Evolutionary conservation across 140 eudicot species (phyloP).

Genomic region (Ambrosia hybrid): DNA sequence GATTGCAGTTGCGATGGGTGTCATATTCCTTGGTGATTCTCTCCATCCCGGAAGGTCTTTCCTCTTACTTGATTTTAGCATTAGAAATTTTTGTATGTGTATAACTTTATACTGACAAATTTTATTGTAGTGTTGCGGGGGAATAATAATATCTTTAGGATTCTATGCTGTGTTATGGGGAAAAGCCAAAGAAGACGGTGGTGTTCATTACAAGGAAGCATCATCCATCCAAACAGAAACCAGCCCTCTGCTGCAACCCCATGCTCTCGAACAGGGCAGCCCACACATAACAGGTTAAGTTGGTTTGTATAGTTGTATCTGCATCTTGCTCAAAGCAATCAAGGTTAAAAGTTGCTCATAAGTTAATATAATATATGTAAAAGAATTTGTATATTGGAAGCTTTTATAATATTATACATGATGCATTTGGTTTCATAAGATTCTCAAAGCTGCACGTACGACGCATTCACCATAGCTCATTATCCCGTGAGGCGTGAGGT

Average conservation of each 20-base stretch:
- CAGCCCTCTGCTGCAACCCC: constrained; percentile 18
- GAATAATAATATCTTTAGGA: constrained; percentile 32
- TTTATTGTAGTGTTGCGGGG: constrained; percentile 34
- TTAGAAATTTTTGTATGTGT: neutral
- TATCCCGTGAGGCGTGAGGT: too few relatives aligned
- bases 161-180: constrained; percentile 42
- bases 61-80: neutral
- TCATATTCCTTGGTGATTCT: constrained; percentile 39
- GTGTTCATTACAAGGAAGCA: constrained; percentile 13
- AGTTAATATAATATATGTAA: neutral
- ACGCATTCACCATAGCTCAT: neutral
- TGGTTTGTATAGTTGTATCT: constrained; percentile 4
- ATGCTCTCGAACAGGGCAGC: constrained; percentile 20
- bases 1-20: constrained; percentile 44
- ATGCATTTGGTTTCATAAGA: neutral
- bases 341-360: neutral
- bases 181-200: constrained; percentile 32
- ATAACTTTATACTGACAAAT: neutral
- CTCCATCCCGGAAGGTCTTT: constrained; percentile 50
- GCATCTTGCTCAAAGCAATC: neutral
- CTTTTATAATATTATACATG: neutral
- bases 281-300: neutral
- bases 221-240: constrained; percentile 25
- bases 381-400: neutral
- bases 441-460: neutral